Percentiles rank a stretch among this genome's conserved stretches.
These are phyloP conservation scores for Fistulifera solaris DNA, from an alignment of 108 stramenopile genomes.

Conservation along the genomic window DNA sequence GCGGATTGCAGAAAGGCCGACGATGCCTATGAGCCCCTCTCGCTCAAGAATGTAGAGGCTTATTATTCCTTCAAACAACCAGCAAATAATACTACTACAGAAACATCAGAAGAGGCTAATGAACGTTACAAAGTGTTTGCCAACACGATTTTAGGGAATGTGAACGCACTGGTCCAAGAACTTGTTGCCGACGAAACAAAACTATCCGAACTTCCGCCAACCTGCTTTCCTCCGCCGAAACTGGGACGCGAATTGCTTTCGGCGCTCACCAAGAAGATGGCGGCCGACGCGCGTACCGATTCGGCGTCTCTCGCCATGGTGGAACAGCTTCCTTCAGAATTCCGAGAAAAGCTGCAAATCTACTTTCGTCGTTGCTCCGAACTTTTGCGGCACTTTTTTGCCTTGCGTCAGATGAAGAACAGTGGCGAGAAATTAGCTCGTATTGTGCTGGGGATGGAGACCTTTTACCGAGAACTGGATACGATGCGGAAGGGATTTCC, in stretches of 20 bases:
- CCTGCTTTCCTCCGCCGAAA: constrained; percentile 57
- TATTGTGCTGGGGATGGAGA: constrained; percentile 74
- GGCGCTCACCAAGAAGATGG: constrained; percentile 82
- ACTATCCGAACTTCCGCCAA: constrained; percentile 10
- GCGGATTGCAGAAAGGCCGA: constrained; percentile 55
- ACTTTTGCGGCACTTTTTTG: constrained; percentile 83
- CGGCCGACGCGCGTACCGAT: constrained; percentile 63
- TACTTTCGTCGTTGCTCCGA: constrained; percentile 80
- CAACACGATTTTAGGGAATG: constrained; percentile 30
- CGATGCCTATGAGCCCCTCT: constrained; percentile 49
- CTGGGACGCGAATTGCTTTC: constrained; percentile 55
- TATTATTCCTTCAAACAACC: constrained; percentile 28
- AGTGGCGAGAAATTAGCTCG: constrained; percentile 47
- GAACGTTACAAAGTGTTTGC: constrained; percentile 46
- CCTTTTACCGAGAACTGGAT: constrained; percentile 52
- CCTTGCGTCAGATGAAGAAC: constrained; percentile 26
- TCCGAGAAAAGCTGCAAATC: constrained; percentile 50
- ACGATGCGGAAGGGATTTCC: constrained; percentile 40
- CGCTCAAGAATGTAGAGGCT: constrained; percentile 57
- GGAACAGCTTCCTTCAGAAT: constrained; percentile 59
- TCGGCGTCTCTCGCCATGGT: constrained; percentile 57
- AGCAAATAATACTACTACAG: constrained; percentile 1
- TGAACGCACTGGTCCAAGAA: constrained; percentile 1
- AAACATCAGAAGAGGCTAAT: constrained; percentile 15
- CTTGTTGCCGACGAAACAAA: not conserved